phyloP scores from a whole-genome alignment of 176 grass and related monocot species.

The Pontederia paniculata region DNA sequence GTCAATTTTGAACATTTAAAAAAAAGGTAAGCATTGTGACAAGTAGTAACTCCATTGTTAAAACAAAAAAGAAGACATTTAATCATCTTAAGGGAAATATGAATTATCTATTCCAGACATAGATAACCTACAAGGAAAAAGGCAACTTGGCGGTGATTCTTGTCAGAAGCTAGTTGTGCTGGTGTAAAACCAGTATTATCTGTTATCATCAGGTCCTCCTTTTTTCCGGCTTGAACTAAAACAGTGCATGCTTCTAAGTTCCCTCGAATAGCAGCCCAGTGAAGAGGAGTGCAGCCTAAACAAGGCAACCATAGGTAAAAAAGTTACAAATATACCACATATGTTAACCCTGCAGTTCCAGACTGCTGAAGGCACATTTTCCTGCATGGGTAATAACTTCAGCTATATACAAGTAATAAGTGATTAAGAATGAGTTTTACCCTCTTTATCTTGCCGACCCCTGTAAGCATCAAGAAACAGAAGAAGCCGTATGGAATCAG shows the following conservation, averaged over 20 bases:
- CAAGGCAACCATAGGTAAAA: slow-evolving; percentile 20
- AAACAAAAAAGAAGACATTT: neutral
- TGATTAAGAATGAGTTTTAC: slow-evolving; percentile 24
- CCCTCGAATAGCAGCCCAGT: slow-evolving; percentile 98
- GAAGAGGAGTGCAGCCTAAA: slow-evolving; percentile 93
- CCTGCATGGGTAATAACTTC: too few relatives aligned
- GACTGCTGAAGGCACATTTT: neutral
- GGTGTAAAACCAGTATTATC: slow-evolving; percentile 98
- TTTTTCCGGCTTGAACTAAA: slow-evolving; percentile 97
- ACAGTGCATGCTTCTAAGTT: slow-evolving; percentile 88
- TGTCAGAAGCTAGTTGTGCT: slow-evolving; percentile 79
- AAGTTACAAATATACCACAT: neutral
- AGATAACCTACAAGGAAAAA: slow-evolving; percentile 95
- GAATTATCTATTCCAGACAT: neutral
- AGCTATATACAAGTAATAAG: slow-evolving; percentile 2
- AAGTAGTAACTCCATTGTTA: too few relatives aligned
- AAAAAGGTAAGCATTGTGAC: too few relatives aligned
- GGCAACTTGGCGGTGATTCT: slow-evolving; percentile 81
- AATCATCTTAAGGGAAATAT: neutral
- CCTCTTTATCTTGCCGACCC: slow-evolving; percentile 88
- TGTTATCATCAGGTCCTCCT: slow-evolving; percentile 75
- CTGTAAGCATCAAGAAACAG: slow-evolving; percentile 95
- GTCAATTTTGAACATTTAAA: too few relatives aligned
- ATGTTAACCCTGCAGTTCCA: slow-evolving; percentile 7
- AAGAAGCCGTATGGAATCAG: slow-evolving; percentile 94